Base-by-base conservation (phyloP, 176 grass and related monocot species). In the Calamus simplicifolius region DNA sequence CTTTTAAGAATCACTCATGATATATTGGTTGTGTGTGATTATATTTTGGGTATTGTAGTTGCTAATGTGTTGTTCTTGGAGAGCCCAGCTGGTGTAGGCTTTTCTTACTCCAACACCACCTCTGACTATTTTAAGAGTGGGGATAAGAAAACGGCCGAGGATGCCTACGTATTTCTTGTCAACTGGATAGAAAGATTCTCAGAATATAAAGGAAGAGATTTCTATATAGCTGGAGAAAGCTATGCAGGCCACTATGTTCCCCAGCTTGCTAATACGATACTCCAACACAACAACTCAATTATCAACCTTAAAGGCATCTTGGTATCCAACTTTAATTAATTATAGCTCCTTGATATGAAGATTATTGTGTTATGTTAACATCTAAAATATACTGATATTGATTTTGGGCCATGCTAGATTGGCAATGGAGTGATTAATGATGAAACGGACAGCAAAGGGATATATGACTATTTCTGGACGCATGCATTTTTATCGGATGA, bases 21-120 rank as follows among this genome's bases (percentile, higher is more conserved):
- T n/a, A 64, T 58, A n/a, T 58, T 65, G 16, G 6, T 23, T 19
- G 13, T n/a, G 43, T 35, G 27, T 50, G 17, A n/a, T n/a, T n/a
- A n/a, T n/a, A n/a, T 58, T 61, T 48, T 0, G 31, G 31, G 2
- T 35, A 5, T 21, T 51, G n/a, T 69, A 89, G 86, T 23, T 64
- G 77, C 86, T 18, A 96, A 96, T 70, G 82, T 89, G 65, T 19
- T 96, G 67, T 96, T 96, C 74, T 48, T 96, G 61, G 91, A 96
- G 86, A 96, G 91, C 77, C 91, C 91, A 10, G 83, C 80, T 2
- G 91, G 91, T 27, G 91, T 90, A 8, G 91, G 91, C 4, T 96
- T 82, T 75, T 96, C 91, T 30, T 96, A 96, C 86, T 96, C 91
- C 5, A 96, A 96, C 81, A 82, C 83, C 56, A 96, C 83, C 50